Evolutionary conservation across 139 green algal species (phyloP), one percentile per base, ranked within the genome.

Genomic region (Auxenochlorella pyrenoidosa): DNA sequence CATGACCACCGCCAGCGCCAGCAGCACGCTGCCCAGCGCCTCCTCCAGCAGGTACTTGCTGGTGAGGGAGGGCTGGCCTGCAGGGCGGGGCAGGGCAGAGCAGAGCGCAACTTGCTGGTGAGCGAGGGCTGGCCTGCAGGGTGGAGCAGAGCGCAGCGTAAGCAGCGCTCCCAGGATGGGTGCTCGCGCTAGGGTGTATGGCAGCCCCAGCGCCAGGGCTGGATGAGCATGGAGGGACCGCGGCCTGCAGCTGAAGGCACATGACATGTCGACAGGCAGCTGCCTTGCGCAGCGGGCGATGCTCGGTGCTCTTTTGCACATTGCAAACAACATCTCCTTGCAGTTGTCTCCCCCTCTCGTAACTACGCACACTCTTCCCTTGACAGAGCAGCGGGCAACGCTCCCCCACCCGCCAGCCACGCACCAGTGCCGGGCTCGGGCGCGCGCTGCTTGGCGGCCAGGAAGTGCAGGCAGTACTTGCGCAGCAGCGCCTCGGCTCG

Each of bases 1-100:
- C 96, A 99, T 98, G 54, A 99, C 95, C 10, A 95, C 54, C 1
- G 86, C 51, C 63, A 99, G 92, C 32, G 96, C 90, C 82, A 99
- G 90, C 38, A 94, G 91, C 75, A 89, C 88, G 22, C 70, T 75
- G 41, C 75, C 86, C 28, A 97, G 34, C 66, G 90, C 93, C 21
- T 83, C 87, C 91, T 98, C 95, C 77, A 97, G 43, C 34, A 89
- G 70, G n/a, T 92, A 75, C 63, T 92, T 90, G 82, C 91, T 93
- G 30, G 93, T 76, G 51, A 63, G 41, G 26, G 71, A 72, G 75
- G 70, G 58, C 47, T 41, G 54, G 51, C 70, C 58, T 91, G 65
- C 86, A 88, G 22, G 32, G 54, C 2, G 5, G 32, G 15, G 16
- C 30, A 63, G 26, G n/a, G n/a, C n/a, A n/a, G n/a, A n/a, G n/a